Conservation (phyloP, 495 filamentous ascomycete species). For the Venustampulla echinocandica region DNA sequence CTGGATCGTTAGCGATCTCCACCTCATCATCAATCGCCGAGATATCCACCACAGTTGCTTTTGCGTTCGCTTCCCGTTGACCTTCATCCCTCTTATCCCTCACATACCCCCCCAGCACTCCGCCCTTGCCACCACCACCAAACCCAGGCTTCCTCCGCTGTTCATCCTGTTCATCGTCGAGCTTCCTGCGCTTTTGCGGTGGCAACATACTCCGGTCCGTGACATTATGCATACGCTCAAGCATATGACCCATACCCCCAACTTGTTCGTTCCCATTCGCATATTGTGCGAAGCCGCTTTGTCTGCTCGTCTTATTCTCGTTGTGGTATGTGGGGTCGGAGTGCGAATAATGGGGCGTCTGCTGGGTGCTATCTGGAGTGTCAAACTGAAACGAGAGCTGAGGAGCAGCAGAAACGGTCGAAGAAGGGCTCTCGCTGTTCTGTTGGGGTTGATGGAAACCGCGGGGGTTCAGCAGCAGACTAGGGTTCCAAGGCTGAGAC, state of each 20-base stretch:
- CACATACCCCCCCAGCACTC: slow-evolving; percentile 55
- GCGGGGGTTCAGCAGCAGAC: slow-evolving; percentile 31
- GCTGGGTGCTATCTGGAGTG: slow-evolving; percentile 22
- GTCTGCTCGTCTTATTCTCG: neutral
- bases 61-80: slow-evolving; percentile 27
- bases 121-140: slow-evolving; percentile 38
- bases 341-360: neutral
- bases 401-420: slow-evolving; percentile 3
- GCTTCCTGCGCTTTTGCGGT: slow-evolving; percentile 59
- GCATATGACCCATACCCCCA: slow-evolving; percentile 36
- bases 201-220: slow-evolving; percentile 52
- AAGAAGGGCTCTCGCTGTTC: slow-evolving; percentile 7
- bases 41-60: slow-evolving; percentile 37
- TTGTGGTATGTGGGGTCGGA: neutral
- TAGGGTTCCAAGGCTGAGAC: slow-evolving; percentile 22
- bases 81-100: slow-evolving; percentile 44
- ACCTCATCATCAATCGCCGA: slow-evolving; percentile 34
- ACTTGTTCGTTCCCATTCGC: slow-evolving; percentile 9
- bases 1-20: slow-evolving; percentile 32
- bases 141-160: slow-evolving; percentile 33
- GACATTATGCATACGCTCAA: slow-evolving; percentile 68
- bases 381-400: slow-evolving; percentile 35
- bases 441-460: slow-evolving; percentile 14
- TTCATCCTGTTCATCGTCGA: slow-evolving; percentile 35
- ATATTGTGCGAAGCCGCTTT: slow-evolving; percentile 11